Evolutionary conservation across 2,329 filamentous ascomycete species (phyloP).

Genomic region (Aspergillus ruber): DNA sequence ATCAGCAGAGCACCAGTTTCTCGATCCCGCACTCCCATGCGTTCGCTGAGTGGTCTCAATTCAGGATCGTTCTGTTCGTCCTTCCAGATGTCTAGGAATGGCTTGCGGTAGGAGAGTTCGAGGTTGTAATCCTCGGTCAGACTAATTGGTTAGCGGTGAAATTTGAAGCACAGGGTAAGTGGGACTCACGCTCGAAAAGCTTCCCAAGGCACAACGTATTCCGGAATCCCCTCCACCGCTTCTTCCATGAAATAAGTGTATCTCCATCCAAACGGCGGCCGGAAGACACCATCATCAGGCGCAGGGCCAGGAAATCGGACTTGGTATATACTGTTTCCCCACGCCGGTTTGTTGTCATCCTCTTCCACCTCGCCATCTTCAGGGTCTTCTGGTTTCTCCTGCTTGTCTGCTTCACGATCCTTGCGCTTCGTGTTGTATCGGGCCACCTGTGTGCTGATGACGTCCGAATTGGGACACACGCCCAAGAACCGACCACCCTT

Average conservation of each 20-base stretch:
- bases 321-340: constrained; percentile 89
- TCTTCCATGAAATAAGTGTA: constrained; percentile 96
- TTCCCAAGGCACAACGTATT: constrained; percentile 98
- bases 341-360: constrained; percentile 62
- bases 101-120: constrained; percentile 87
- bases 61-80: constrained; percentile 79
- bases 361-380: constrained; percentile 51
- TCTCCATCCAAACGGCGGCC: constrained; percentile 94
- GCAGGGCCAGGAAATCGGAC: constrained; percentile 81
- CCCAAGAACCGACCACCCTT: constrained; percentile 94
- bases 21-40: constrained; percentile 85
- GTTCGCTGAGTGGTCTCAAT: constrained; percentile 77
- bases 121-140: constrained; percentile 95
- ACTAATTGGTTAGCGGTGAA: constrained; percentile 19
- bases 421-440: constrained; percentile 60
- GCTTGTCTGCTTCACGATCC: constrained; percentile 39
- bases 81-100: constrained; percentile 86
- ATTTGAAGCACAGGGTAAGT: not conserved
- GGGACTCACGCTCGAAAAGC: constrained; percentile 69
- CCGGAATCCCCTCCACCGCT: constrained; percentile 90
- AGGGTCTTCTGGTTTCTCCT: constrained; percentile 28
- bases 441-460: constrained; percentile 72
- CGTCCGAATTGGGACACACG: constrained; percentile 93
- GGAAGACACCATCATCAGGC: constrained; percentile 80
- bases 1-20: constrained; percentile 62